Evolutionary conservation across 2,329 filamentous ascomycete species (phyloP).

Genomic region (Colletotrichum sojae): DNA sequence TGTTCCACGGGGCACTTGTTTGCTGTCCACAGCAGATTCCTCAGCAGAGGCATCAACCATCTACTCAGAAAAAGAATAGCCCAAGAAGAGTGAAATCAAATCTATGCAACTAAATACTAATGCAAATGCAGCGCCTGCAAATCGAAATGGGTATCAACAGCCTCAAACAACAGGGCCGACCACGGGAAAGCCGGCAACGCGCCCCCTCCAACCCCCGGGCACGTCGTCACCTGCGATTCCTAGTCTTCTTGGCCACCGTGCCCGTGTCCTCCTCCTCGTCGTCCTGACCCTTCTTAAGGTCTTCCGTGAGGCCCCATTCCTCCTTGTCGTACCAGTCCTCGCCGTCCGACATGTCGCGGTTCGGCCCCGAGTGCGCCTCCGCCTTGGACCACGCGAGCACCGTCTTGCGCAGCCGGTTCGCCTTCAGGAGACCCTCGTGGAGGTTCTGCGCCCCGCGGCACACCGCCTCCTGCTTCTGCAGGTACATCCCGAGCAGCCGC

Average conservation of each 20-base stretch:
- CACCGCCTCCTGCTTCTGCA: slow-evolving; percentile 90
- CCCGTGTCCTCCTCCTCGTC: slow-evolving; percentile 83
- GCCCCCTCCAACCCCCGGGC: not conserved
- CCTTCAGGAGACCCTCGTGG: slow-evolving; percentile 79
- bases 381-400: slow-evolving; percentile 84
- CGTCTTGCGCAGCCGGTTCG: slow-evolving; percentile 78
- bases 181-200: slow-evolving; percentile 19
- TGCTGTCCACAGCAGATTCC: no score
- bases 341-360: slow-evolving; percentile 85
- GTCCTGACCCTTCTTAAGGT: slow-evolving; percentile 85
- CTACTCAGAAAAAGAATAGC: no score
- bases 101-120: not conserved
- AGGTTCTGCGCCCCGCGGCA: slow-evolving; percentile 78
- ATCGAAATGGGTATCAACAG: slow-evolving; percentile 41
- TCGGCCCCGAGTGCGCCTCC: slow-evolving; percentile 77
- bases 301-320: slow-evolving; percentile 81
- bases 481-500: slow-evolving; percentile 79
- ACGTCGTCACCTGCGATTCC: slow-evolving; percentile 62
- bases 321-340: slow-evolving; percentile 92
- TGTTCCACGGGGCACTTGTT: not conserved
- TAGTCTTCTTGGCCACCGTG: slow-evolving; percentile 71
- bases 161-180: slow-evolving; percentile 21
- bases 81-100: no score
- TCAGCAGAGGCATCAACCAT: not conserved
- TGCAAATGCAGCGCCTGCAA: slow-evolving; percentile 21